Percentiles rank a stretch among this genome's conserved stretches.
These are phyloP conservation scores for Paramecium pentaurelia DNA, from an alignment of 73 alveolate genomes.

Conservation along the genomic window DNA sequence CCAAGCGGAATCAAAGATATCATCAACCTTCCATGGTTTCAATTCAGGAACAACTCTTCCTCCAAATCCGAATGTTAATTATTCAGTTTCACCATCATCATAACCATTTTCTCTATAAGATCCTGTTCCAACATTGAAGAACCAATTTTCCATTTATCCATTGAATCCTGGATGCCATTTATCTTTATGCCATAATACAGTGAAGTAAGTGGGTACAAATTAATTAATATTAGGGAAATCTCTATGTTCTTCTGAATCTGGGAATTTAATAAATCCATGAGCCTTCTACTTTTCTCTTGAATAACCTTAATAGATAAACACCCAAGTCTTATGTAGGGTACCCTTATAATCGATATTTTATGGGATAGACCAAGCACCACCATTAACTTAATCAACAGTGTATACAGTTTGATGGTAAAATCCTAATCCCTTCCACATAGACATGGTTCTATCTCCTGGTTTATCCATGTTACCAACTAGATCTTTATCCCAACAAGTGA, in stretches of 20 bases:
- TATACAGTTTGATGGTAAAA: background rate
- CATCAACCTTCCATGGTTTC: slow-evolving; percentile 12
- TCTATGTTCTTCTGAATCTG: background rate
- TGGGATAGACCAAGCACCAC: background rate
- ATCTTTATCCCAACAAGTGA: background rate
- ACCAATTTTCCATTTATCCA: slow-evolving; percentile 15
- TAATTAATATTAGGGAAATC: background rate
- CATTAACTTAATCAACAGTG: slow-evolving; percentile 22
- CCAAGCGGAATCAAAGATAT: background rate
- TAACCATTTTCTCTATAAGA: slow-evolving; percentile 10
- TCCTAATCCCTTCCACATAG: slow-evolving; percentile 26
- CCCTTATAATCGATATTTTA: background rate
- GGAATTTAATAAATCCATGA: background rate
- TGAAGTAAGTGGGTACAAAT: background rate
- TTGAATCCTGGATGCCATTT: slow-evolving; percentile 16
- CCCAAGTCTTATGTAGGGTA: slow-evolving; percentile 30
- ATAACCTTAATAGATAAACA: slow-evolving; percentile 18
- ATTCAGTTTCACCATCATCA: slow-evolving; percentile 4
- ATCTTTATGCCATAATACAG: background rate
- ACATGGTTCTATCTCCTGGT: slow-evolving; percentile 30
- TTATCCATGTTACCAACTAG: background rate
- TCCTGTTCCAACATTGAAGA: slow-evolving; percentile 28
- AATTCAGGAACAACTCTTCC: background rate
- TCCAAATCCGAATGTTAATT: slow-evolving; percentile 10
- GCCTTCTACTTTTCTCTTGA: background rate